Evolutionary conservation across 805 yeast species (phyloP), one percentile per base, ranked within the genome.

Genomic region (Kuraishia hungarica): DNA sequence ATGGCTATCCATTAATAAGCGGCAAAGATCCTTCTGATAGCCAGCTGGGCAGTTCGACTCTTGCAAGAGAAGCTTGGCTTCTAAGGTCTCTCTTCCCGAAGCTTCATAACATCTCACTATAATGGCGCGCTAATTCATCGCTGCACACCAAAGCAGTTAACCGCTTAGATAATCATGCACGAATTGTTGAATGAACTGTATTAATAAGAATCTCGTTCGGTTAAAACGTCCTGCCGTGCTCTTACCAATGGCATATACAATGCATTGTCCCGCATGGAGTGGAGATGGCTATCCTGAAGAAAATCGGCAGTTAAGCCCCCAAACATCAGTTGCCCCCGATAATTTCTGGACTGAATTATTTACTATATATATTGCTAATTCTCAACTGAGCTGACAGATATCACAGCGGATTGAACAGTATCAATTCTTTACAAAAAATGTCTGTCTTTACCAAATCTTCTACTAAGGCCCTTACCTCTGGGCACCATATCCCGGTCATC

Each of bases 401-500:
- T 11, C 6, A 28, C 11, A 28, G 10, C 35, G 6, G 11, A 15
- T 35, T 13, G 15, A 35, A 35, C 29, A 26, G 29, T 26, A 35
- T 35, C 43, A 35, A 35, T 35, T 35, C n/a, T n/a, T n/a, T n/a
- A n/a, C n/a, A 17, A 35, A 35, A 35, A 35, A 35, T 35, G 43
- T 35, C 43, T 17, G 11, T 17, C 3, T 13, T 35, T 15, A 35
- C 43, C 15, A 35, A 17, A 2, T 35, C 43, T 35, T 35, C 43
- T 17, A 35, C 43, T 3, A 35, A 35, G 43, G 43, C 43, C 43
- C 54, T 46, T 2, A 15, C 39, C n/a, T 79, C 82, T 51, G 87
- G 86, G 1, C 61, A 67, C 53, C 62, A 65, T 19, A 82, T 84
- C 52, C 89, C 89, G 8, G 72, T 74, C 1, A 69, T 84, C 24